These are phyloP conservation scores for Polygonum aviculare DNA, from an alignment of 148 eudicot species.

Conservation along the genomic window DNA sequence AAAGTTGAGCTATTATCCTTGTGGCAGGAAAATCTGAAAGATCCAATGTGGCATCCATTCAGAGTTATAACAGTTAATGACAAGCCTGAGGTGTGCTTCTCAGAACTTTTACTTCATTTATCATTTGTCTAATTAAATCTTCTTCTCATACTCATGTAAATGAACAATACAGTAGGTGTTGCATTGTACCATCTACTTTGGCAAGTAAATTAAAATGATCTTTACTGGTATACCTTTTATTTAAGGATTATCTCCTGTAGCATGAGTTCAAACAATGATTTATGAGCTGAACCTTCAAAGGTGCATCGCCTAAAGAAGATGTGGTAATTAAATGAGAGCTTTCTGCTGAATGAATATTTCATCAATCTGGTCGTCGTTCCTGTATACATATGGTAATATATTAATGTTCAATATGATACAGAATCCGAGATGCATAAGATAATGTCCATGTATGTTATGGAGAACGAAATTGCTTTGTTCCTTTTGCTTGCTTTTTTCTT, in stretches of 20 bases:
- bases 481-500: too few species aligned
- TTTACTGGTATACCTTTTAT: not conserved
- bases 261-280: not conserved
- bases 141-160: too few species aligned
- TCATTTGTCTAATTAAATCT: too few species aligned
- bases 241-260: too few species aligned
- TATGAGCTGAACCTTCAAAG: too few species aligned
- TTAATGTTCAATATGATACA: too few species aligned
- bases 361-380: not conserved
- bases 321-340: not conserved
- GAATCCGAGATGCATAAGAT: too few species aligned
- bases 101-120: not conserved
- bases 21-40: slow-evolving; percentile 78
- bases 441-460: too few species aligned
- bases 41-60: slow-evolving; percentile 79
- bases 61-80: slow-evolving; percentile 31
- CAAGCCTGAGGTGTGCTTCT: slow-evolving; percentile 36
- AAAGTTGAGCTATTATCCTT: slow-evolving; percentile 58
- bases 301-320: not conserved
- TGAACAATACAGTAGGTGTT: too few species aligned
- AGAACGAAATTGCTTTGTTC: too few species aligned
- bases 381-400: not conserved
- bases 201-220: not conserved
- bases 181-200: too few species aligned
- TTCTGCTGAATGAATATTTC: too few species aligned